Evolutionary conservation across 2,329 filamentous ascomycete genomes (phyloP).

Genomic region (Alternaria rosae): DNA sequence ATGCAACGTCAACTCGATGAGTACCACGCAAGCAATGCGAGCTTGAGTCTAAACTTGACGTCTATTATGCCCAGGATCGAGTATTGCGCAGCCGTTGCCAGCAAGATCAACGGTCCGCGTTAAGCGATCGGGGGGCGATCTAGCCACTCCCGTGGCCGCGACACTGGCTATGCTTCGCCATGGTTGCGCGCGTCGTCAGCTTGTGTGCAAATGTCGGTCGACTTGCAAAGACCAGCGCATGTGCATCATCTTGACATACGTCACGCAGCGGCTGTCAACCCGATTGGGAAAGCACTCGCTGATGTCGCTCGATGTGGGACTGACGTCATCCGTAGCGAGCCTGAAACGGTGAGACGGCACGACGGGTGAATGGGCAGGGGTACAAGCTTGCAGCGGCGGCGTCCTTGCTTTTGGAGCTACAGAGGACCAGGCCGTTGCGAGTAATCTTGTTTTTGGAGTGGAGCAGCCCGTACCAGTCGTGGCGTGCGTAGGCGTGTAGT

Average conservation of each 20-base stretch:
- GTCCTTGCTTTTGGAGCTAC: conserved; percentile 8
- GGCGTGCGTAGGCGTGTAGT: conserved; percentile 6
- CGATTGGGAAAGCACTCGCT: not conserved
- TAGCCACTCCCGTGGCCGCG: not conserved
- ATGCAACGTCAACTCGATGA: not conserved
- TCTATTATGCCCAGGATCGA: not conserved
- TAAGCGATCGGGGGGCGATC: conserved; percentile 1
- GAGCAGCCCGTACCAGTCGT: conserved; percentile 18
- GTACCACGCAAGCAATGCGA: not conserved
- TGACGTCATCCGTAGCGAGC: conserved; percentile 31
- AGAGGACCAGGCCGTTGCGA: conserved; percentile 20
- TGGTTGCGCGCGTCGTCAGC: conserved; percentile 25
- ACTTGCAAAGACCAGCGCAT: not conserved
- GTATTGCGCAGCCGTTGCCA: not conserved
- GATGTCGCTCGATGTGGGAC: not conserved
- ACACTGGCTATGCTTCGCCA: not conserved
- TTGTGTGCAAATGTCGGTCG: conserved; percentile 2
- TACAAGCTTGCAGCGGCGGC: conserved; percentile 15
- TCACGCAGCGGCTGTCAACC: conserved; percentile 1
- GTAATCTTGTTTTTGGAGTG: conserved; percentile 49
- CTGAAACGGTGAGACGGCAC: conserved; percentile 1
- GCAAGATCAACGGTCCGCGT: not conserved
- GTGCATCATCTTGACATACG: conserved; percentile 3
- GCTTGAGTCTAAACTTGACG: too few relatives aligned
- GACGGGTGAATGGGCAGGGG: conserved; percentile 6